phyloP scores from a whole-genome alignment of 2,329 filamentous ascomycete species.

The Scedosporium apiospermum region DNA sequence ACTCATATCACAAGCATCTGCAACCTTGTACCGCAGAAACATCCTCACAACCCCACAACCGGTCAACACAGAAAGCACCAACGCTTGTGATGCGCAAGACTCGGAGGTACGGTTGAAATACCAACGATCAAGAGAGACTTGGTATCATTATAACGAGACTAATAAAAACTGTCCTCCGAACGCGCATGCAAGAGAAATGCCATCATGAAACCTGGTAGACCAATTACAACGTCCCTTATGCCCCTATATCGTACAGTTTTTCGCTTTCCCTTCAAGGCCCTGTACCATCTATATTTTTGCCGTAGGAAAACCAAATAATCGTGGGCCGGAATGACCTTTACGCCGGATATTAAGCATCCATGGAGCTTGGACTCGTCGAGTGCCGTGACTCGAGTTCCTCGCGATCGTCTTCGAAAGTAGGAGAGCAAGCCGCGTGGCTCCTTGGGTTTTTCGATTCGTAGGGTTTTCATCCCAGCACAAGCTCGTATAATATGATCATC shows the following conservation, averaged over 20 bases:
- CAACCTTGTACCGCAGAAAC: no score
- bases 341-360: background rate
- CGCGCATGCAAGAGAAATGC: background rate
- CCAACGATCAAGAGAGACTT: background rate
- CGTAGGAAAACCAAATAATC: background rate
- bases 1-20: no score
- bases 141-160: background rate
- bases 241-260: background rate
- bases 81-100: no score
- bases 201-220: background rate
- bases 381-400: no score
- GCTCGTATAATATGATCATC: constrained; percentile 72
- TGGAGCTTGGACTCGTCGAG: background rate
- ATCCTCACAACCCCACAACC: no score
- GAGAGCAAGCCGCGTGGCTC: no score
- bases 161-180: background rate
- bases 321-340: background rate
- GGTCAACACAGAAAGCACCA: no score
- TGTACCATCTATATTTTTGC: background rate
- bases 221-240: background rate
- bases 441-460: no score
- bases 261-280: background rate
- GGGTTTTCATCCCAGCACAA: constrained; percentile 56
- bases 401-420: no score
- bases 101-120: no score